These are phyloP conservation scores for Fusarium sacchari DNA, from an alignment of 2,329 filamentous ascomycete genomes.

Conservation along the genomic window DNA sequence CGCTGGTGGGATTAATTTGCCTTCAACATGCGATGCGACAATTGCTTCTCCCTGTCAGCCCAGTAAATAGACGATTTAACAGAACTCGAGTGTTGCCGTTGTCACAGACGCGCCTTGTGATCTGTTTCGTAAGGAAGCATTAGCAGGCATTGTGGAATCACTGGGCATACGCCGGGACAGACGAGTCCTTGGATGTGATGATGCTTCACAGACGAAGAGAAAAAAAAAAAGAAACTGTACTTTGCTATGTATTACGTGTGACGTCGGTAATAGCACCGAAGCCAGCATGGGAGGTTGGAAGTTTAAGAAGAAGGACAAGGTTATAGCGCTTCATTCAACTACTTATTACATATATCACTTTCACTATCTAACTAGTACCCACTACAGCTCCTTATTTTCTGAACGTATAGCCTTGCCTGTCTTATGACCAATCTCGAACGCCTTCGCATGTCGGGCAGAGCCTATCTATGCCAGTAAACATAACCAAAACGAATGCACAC, in stretches of 20 bases:
- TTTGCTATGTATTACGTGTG: slow-evolving; percentile 35
- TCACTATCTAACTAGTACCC: slow-evolving; percentile 15
- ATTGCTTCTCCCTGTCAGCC: slow-evolving; percentile 25
- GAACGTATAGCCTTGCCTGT: not conserved
- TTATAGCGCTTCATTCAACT: slow-evolving; percentile 36
- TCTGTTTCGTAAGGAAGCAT: slow-evolving; percentile 13
- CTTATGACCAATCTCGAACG: not conserved
- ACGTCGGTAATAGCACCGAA: slow-evolving; percentile 19
- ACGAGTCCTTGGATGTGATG: slow-evolving; percentile 13
- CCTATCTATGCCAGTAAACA: not conserved
- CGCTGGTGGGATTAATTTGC: slow-evolving; percentile 45
- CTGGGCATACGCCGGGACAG: slow-evolving; percentile 9
- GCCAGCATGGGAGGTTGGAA: slow-evolving; percentile 16
- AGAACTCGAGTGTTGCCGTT: slow-evolving; percentile 11
- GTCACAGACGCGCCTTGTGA: slow-evolving; percentile 5
- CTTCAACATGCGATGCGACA: slow-evolving; percentile 41
- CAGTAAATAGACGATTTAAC: slow-evolving; percentile 20
- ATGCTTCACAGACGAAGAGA: slow-evolving; percentile 19
- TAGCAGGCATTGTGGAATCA: slow-evolving; percentile 16
- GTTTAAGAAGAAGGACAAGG: slow-evolving; percentile 23
- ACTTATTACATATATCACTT: slow-evolving; percentile 35
- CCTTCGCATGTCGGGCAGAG: not conserved
- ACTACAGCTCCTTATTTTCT: not conserved
- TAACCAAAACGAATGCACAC: not conserved
- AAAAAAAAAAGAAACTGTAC: slow-evolving; percentile 32